A percentile compares a stretch with the other conserved stretches of the same genome.
Conservation (phyloP, 2,329 filamentous ascomycete genomes). For the Myrmaecium sp. region DNA sequence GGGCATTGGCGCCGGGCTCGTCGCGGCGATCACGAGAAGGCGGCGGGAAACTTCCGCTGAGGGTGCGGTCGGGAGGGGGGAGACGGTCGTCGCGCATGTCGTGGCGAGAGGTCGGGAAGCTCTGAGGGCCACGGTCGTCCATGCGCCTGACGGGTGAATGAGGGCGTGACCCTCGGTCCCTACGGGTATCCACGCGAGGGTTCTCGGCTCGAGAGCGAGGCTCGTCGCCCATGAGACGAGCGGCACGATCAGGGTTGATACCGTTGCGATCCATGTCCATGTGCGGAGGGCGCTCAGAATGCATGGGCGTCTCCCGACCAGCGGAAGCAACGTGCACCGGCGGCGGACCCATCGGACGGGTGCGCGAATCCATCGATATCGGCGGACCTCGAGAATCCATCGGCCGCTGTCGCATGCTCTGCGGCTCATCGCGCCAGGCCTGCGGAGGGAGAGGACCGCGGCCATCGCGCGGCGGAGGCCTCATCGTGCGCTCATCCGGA, state of each 20-base stretch:
- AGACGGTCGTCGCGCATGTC: constrained; percentile 16
- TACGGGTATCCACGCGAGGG: constrained; percentile 12
- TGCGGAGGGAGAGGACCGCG: constrained; percentile 7
- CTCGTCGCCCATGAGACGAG: constrained; percentile 20
- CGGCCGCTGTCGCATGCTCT: constrained; percentile 9
- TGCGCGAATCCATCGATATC: constrained; percentile 3
- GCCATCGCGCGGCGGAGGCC: constrained; percentile 16
- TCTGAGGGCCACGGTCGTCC: constrained; percentile 10
- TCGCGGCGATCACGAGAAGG: constrained; percentile 23
- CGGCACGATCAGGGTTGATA: constrained; percentile 27
- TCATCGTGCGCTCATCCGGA: constrained; percentile 17
- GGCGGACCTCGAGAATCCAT: constrained; percentile 13
- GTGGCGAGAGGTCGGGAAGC: constrained; percentile 12
- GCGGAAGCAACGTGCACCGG: constrained; percentile 1
- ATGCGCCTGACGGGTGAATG: constrained; percentile 16
- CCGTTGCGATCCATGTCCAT: constrained; percentile 1
- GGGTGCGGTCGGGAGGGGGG: constrained; percentile 11
- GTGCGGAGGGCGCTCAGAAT: not conserved
- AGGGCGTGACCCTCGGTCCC: constrained; percentile 14
- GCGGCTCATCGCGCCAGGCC: constrained; percentile 1
- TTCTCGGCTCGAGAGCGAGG: constrained; percentile 11
- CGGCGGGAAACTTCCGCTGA: constrained; percentile 6
- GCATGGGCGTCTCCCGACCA: constrained; percentile 2
- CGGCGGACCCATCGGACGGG: constrained; percentile 4
- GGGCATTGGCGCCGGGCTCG: constrained; percentile 25